phyloP scores from a whole-genome alignment of 2,329 filamentous ascomycete species.

The Geoglossum cookeanum region DNA sequence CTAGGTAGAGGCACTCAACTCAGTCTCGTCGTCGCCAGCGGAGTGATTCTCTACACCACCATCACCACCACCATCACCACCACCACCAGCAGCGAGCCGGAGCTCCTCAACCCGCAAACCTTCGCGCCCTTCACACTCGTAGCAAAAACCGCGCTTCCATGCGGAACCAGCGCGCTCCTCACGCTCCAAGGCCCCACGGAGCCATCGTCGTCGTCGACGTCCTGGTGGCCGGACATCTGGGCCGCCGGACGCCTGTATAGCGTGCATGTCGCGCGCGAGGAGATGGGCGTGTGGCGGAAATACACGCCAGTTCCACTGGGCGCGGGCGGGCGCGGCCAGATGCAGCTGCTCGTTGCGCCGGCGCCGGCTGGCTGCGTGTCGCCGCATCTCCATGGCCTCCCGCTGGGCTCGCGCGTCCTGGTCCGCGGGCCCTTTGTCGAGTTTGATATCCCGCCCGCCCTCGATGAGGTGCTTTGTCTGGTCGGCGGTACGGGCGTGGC shows the following conservation, averaged over 20 bases:
- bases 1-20: too few relatives aligned
- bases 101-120: slow-evolving; percentile 27
- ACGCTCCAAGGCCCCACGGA: slow-evolving; percentile 31
- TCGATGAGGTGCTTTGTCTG: slow-evolving; percentile 52
- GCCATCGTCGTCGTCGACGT: too few relatives aligned
- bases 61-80: neutral
- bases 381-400: slow-evolving; percentile 51
- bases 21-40: too few relatives aligned
- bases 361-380: slow-evolving; percentile 57
- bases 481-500: slow-evolving; percentile 88
- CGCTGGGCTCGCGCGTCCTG: slow-evolving; percentile 44
- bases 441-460: slow-evolving; percentile 33
- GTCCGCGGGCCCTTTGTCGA: slow-evolving; percentile 63
- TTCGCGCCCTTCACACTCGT: slow-evolving; percentile 50
- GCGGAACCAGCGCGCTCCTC: slow-evolving; percentile 44
- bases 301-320: slow-evolving; percentile 66
- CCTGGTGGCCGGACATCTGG: slow-evolving; percentile 14
- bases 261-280: slow-evolving; percentile 84
- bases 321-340: slow-evolving; percentile 12
- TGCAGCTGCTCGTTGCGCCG: neutral
- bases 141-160: slow-evolving; percentile 41
- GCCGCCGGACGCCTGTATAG: slow-evolving; percentile 45
- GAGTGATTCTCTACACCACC: neutral
- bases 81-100: too few relatives aligned
- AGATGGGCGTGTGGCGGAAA: slow-evolving; percentile 75